Conservation (phyloP, 768 basidiomycete genomes). For the Tylopilus sp. region DNA sequence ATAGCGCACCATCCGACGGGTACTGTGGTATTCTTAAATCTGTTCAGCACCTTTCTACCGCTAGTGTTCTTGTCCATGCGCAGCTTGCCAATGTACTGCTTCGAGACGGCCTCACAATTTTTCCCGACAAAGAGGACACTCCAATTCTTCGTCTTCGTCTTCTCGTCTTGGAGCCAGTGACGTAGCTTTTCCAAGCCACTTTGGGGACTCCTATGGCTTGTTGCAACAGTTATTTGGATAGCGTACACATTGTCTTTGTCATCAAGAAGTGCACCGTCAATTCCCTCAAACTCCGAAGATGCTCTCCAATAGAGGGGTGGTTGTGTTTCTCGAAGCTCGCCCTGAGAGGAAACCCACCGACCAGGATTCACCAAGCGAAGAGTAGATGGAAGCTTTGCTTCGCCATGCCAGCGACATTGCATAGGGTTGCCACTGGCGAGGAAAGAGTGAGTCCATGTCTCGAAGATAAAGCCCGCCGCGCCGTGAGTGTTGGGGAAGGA, state of each 20-base stretch:
- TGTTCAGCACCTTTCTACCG: not conserved
- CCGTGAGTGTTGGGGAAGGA: not conserved
- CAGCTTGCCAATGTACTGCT: not conserved
- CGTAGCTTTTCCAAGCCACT: not conserved
- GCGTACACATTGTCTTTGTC: not conserved
- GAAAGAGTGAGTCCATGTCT: slow-evolving; percentile 3
- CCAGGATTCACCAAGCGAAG: not conserved
- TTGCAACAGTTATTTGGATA: not conserved
- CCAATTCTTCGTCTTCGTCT: not conserved
- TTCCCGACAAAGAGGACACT: slow-evolving; percentile 3
- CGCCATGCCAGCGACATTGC: not conserved
- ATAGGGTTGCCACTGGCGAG: not conserved
- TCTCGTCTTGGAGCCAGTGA: not conserved
- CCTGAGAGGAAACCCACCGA: not conserved
- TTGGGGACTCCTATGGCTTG: not conserved
- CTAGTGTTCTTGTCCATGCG: not conserved
- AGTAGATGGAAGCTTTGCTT: not conserved
- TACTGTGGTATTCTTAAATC: not conserved
- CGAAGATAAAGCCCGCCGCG: slow-evolving; percentile 1
- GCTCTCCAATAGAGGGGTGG: slow-evolving; percentile 4
- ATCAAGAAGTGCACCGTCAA: not conserved
- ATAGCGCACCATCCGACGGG: slow-evolving; percentile 1
- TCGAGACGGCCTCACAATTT: not conserved
- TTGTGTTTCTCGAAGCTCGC: not conserved
- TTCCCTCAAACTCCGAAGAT: not conserved